Percentiles rank a stretch among this genome's conserved stretches.
phyloP scores from a whole-genome alignment of 768 basidiomycete species.

The Tylopilus sp. region DNA sequence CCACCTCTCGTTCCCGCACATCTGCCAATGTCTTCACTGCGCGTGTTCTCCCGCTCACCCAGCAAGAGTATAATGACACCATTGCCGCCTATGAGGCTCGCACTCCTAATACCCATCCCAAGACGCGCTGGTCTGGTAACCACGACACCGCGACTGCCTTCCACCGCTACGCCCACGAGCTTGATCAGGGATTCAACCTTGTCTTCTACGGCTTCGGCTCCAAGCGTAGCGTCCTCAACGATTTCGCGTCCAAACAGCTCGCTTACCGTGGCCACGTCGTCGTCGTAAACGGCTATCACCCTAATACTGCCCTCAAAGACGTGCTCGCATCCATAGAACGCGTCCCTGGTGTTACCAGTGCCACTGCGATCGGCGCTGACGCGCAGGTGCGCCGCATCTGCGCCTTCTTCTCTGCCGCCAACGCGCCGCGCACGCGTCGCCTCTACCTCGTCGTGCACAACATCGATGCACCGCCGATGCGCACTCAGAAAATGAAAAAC shows the following conservation, averaged over 20 bases:
- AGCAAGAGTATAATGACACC: slow-evolving; percentile 52
- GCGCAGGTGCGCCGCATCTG: slow-evolving; percentile 63
- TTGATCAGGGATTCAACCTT: slow-evolving; percentile 82
- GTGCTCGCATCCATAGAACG: slow-evolving; percentile 57
- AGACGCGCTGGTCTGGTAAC: slow-evolving; percentile 21
- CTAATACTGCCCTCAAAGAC: slow-evolving; percentile 64
- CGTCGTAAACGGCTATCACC: slow-evolving; percentile 76
- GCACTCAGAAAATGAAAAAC: slow-evolving; percentile 58
- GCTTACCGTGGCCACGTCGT: slow-evolving; percentile 66
- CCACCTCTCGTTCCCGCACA: slow-evolving; percentile 62
- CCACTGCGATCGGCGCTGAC: slow-evolving; percentile 40
- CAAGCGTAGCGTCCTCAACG: slow-evolving; percentile 73
- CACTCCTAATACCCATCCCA: slow-evolving; percentile 1
- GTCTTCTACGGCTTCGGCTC: slow-evolving; percentile 89
- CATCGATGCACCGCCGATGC: slow-evolving; percentile 75
- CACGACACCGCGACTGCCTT: slow-evolving; percentile 36
- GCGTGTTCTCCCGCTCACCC: slow-evolving; percentile 65
- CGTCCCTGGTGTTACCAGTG: slow-evolving; percentile 21
- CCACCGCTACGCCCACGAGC: slow-evolving; percentile 63
- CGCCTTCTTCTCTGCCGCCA: slow-evolving; percentile 52
- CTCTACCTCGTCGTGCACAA: slow-evolving; percentile 87
- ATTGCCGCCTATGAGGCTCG: slow-evolving; percentile 27
- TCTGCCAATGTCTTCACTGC: slow-evolving; percentile 78
- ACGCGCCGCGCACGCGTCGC: slow-evolving; percentile 32
- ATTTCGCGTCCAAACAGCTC: slow-evolving; percentile 60